A percentile compares a stretch with the other conserved stretches of the same genome.
phyloP scores from a whole-genome alignment of 176 grass and related monocot species.

The Rhynchospora pubera region DNA sequence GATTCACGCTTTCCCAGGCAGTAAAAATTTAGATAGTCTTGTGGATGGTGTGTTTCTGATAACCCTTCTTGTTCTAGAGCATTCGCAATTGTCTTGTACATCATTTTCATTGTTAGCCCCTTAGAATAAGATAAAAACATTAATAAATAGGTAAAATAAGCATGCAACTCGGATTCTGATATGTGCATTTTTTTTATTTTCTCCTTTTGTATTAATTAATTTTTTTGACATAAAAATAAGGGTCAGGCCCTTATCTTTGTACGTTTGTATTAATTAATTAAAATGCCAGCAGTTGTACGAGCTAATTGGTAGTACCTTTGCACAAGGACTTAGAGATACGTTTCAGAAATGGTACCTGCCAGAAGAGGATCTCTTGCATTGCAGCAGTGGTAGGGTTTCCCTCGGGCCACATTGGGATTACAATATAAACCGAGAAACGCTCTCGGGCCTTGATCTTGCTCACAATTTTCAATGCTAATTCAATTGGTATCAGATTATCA shows the following conservation, averaged over 20 bases:
- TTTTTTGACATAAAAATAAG: no score
- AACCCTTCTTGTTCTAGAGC: slow-evolving; percentile 34
- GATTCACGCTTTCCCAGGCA: slow-evolving; percentile 54
- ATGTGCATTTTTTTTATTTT: neutral
- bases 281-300: neutral
- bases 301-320: neutral
- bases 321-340: neutral
- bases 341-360: slow-evolving; percentile 29
- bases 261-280: no score
- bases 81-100: slow-evolving; percentile 42
- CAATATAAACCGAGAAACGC: slow-evolving; percentile 41
- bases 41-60: slow-evolving; percentile 33
- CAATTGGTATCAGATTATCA: slow-evolving; percentile 58
- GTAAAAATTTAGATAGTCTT: slow-evolving; percentile 57
- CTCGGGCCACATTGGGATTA: slow-evolving; percentile 62
- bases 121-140: neutral
- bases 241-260: no score
- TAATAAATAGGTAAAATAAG: neutral
- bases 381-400: slow-evolving; percentile 39
- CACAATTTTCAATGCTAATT: slow-evolving; percentile 51
- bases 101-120: slow-evolving; percentile 60
- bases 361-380: slow-evolving; percentile 59
- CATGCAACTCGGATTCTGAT: neutral
- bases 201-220: no score
- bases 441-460: slow-evolving; percentile 51